phyloP scores from a whole-genome alignment of 2,329 filamentous ascomycete genomes.

The Colletotrichum salicis region DNA sequence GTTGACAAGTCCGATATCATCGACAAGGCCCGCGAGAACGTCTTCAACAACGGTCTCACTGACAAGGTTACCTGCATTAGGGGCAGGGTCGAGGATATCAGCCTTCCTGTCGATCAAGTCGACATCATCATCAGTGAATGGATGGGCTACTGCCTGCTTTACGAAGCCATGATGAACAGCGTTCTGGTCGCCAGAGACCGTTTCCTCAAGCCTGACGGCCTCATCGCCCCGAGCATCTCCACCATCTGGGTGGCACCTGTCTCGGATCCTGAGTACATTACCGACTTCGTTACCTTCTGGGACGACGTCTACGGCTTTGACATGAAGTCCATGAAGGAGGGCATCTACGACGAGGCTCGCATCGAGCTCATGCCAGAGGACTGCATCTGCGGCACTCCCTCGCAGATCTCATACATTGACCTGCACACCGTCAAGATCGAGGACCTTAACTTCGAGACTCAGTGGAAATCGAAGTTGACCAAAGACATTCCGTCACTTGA shows the following conservation, averaged over 20 bases:
- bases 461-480: conserved; percentile 71
- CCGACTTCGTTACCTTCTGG: conserved; percentile 87
- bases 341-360: conserved; percentile 84
- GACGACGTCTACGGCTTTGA: conserved; percentile 93
- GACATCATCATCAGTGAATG: conserved; percentile 97
- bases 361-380: conserved; percentile 75
- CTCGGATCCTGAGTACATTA: conserved; percentile 79
- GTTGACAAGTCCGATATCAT: conserved; percentile 95
- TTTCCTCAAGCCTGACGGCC: conserved; percentile 81
- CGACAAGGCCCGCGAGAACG: conserved; percentile 83
- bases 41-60: conserved; percentile 82
- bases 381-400: conserved; percentile 68
- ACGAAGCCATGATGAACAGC: conserved; percentile 95
- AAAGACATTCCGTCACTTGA: conserved; percentile 77
- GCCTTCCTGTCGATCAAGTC: conserved; percentile 79
- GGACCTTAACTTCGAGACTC: conserved; percentile 79
- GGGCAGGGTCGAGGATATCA: conserved; percentile 89
- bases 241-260: conserved; percentile 86
- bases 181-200: conserved; percentile 88
- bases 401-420: conserved; percentile 79
- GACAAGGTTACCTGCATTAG: conserved; percentile 81
- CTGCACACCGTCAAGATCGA: conserved; percentile 77
- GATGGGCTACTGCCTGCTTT: conserved; percentile 96
- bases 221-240: conserved; percentile 88
- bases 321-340: conserved; percentile 88